phyloP scores from a whole-genome alignment of 768 basidiomycete genomes.

The Lactarius hengduanensis region DNA sequence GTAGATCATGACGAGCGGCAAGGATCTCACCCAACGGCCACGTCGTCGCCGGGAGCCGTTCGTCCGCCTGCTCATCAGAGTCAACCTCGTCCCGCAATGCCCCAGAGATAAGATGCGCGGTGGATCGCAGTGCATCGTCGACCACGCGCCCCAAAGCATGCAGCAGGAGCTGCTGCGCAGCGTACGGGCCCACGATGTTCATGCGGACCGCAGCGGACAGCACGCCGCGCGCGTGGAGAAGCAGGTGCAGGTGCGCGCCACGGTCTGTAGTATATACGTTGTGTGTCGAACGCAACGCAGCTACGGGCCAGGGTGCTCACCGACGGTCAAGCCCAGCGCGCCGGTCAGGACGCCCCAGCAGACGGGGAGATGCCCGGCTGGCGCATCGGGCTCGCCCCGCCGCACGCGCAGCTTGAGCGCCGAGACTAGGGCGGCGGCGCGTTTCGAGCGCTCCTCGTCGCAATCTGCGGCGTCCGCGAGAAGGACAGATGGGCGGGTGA shows the following conservation, averaged over 20 bases:
- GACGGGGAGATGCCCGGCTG: conserved; percentile 80
- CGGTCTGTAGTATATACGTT: conserved; percentile 51
- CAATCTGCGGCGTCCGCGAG: conserved; percentile 29
- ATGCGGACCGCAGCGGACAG: conserved; percentile 91
- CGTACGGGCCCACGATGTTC: conserved; percentile 91
- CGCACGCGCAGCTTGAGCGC: conserved; percentile 67
- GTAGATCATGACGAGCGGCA: conserved; percentile 84
- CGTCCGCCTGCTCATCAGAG: neutral
- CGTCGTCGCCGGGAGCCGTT: conserved; percentile 66
- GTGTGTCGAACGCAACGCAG: neutral
- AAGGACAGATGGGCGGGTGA: conserved; percentile 53
- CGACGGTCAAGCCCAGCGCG: conserved; percentile 67
- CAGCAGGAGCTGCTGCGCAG: conserved; percentile 82
- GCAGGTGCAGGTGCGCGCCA: conserved; percentile 84
- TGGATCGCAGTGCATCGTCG: conserved; percentile 44
- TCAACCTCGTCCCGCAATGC: conserved; percentile 38
- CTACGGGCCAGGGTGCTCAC: conserved; percentile 40
- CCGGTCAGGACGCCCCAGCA: conserved; percentile 90
- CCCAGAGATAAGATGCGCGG: conserved; percentile 20
- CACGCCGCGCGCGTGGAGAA: conserved; percentile 86
- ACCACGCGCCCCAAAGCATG: conserved; percentile 71
- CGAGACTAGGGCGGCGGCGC: conserved; percentile 50
- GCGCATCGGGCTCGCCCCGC: conserved; percentile 49
- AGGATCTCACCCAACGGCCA: conserved; percentile 97
- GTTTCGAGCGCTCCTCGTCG: conserved; percentile 33